Conservation (phyloP, 139 green algal genomes). For the Closterium sp. region DNA sequence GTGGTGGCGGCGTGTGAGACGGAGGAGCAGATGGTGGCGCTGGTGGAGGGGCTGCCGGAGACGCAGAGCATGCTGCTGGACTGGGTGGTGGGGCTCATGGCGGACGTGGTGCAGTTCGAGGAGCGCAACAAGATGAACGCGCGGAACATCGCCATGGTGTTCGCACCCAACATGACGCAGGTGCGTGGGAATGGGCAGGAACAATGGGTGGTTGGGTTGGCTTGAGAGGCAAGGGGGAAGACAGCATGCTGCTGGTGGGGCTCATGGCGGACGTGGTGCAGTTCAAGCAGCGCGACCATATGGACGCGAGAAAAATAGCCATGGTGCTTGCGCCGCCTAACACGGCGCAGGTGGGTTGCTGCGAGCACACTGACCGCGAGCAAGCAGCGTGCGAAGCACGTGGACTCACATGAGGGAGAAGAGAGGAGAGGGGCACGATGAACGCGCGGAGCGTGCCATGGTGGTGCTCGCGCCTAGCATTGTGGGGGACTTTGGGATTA, state of each 20-base stretch:
- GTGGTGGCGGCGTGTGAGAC: conserved; percentile 12
- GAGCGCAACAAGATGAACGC: conserved; percentile 33
- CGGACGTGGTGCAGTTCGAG: conserved; percentile 37
- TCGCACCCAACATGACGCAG: conserved; percentile 41
- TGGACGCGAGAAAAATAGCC: conserved; percentile 2
- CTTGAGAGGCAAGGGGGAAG: neutral
- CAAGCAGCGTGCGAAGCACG: too few species aligned
- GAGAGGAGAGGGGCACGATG: too few species aligned
- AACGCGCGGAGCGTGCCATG: too few species aligned
- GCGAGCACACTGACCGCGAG: too few species aligned
- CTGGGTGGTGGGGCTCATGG: conserved; percentile 38
- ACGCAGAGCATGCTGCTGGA: conserved; percentile 31
- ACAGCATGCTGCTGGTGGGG: conserved; percentile 23
- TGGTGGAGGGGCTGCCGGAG: conserved; percentile 4
- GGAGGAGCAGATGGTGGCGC: conserved; percentile 10
- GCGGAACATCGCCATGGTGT: conserved; percentile 43
- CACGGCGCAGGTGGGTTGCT: neutral
- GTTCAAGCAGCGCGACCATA: conserved; percentile 16
- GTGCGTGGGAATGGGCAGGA: neutral
- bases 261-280: conserved; percentile 43
- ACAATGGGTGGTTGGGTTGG: too few species aligned
- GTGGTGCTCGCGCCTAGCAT: too few species aligned
- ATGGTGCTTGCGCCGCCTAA: neutral
- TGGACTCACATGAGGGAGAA: too few species aligned
- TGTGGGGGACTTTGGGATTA: too few species aligned